Percentiles rank a stretch among this genome's conserved stretches.
These are phyloP conservation scores for Beauveria sp. DNA, from an alignment of 2,329 filamentous ascomycete genomes.

Conservation along the genomic window DNA sequence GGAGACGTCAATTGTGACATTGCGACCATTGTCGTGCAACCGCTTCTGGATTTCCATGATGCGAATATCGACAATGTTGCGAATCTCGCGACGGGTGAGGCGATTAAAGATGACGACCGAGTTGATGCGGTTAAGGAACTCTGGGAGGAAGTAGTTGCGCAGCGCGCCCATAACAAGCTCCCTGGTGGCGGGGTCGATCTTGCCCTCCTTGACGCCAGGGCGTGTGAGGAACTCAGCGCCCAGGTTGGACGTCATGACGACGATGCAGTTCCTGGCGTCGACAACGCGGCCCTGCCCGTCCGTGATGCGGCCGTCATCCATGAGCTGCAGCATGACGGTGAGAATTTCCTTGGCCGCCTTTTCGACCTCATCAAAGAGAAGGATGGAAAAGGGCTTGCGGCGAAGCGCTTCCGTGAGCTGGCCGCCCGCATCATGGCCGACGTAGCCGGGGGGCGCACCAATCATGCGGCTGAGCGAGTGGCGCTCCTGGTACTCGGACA, in stretches of 20 bases:
- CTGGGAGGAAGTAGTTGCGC: constrained; percentile 92
- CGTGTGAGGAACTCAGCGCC: constrained; percentile 89
- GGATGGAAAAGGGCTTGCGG: constrained; percentile 91
- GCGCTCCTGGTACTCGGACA: constrained; percentile 98
- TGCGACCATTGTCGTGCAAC: constrained; percentile 74
- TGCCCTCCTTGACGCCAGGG: constrained; percentile 68
- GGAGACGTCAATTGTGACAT: constrained; percentile 75
- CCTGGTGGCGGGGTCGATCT: constrained; percentile 74
- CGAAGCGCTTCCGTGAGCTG: constrained; percentile 93
- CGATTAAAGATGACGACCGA: constrained; percentile 98
- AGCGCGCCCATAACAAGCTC: constrained; percentile 88
- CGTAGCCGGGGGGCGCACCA: constrained; percentile 91
- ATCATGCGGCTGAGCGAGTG: constrained; percentile 97
- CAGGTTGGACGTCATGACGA: constrained; percentile 98
- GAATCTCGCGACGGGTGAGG: constrained; percentile 80
- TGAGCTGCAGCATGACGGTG: constrained; percentile 95
- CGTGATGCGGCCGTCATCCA: constrained; percentile 98
- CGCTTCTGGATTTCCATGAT: constrained; percentile 85
- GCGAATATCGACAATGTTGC: constrained; percentile 89
- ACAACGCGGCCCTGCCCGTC: constrained; percentile 93
- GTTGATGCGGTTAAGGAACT: constrained; percentile 97
- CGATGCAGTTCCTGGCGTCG: constrained; percentile 95
- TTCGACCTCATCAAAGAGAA: constrained; percentile 96
- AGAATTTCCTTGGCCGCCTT: constrained; percentile 97
- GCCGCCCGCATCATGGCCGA: constrained; percentile 91